Conservation (phyloP, 371 early-diverging fungal genomes). For the Rhizopus sp. region DNA sequence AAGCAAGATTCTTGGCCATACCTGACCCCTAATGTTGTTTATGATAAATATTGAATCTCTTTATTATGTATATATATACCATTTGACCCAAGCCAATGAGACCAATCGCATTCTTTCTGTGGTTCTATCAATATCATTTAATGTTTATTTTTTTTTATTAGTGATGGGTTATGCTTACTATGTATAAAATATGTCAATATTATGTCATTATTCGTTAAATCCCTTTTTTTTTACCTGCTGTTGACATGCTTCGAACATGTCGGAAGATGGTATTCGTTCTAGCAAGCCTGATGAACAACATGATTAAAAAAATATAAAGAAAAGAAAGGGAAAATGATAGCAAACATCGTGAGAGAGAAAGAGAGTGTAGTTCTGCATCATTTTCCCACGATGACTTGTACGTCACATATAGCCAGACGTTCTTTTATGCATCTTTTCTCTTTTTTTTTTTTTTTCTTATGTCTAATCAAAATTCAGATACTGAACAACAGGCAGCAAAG, state of each 20-base stretch:
- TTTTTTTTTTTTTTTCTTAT: background rate
- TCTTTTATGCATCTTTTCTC: background rate
- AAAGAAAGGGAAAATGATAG: background rate
- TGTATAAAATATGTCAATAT: background rate
- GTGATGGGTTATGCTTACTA: conserved; percentile 4
- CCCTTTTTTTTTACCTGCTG: conserved; percentile 16
- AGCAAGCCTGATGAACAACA: conserved; percentile 3
- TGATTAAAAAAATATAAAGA: conserved; percentile 1
- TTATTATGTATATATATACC: conserved; percentile 47
- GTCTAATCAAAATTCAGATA: background rate
- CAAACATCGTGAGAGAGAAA: too few relatives aligned
- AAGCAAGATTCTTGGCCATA: conserved; percentile 89
- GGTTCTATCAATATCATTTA: background rate
- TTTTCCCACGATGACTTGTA: too few relatives aligned
- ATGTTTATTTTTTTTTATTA: background rate
- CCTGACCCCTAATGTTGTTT: conserved; percentile 58
- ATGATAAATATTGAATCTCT: background rate
- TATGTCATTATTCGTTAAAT: background rate
- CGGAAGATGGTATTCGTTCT: background rate
- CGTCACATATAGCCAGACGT: background rate
- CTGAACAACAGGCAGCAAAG: background rate
- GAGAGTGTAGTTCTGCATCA: too few relatives aligned
- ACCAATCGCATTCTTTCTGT: conserved; percentile 63
- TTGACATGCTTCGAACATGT: conserved; percentile 15
- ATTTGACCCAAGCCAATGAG: conserved; percentile 97